Evolutionary conservation across 2,329 filamentous ascomycete genomes (phyloP).

Genomic region (Exophiala aquamarina): DNA sequence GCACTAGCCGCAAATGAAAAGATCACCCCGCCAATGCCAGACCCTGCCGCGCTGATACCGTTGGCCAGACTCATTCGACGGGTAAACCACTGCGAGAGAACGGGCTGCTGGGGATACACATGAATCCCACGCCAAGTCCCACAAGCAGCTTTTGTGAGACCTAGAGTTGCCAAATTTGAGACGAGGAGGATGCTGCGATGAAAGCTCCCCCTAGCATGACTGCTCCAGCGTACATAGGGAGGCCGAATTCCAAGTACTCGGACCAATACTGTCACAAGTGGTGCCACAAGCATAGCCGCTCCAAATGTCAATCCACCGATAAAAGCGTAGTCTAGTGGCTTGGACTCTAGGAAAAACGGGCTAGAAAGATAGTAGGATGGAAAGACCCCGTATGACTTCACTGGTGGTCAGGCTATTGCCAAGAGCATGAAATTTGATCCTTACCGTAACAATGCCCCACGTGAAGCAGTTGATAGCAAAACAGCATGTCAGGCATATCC

Average conservation of each 20-base stretch:
- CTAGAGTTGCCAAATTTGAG: slow-evolving; percentile 25
- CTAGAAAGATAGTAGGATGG: slow-evolving; percentile 40
- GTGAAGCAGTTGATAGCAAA: slow-evolving; percentile 34
- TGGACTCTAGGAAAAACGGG: slow-evolving; percentile 28
- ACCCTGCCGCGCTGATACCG: slow-evolving; percentile 30
- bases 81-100: slow-evolving; percentile 32
- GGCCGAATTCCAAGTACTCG: slow-evolving; percentile 19
- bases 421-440: slow-evolving; percentile 5
- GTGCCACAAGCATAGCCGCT: slow-evolving; percentile 28
- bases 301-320: slow-evolving; percentile 31
- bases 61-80: slow-evolving; percentile 31
- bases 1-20: slow-evolving; percentile 28
- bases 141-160: slow-evolving; percentile 28
- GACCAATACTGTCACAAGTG: slow-evolving; percentile 27
- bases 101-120: slow-evolving; percentile 25
- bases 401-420: not conserved
- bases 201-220: slow-evolving; percentile 22
- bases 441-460: slow-evolving; percentile 32
- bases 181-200: slow-evolving; percentile 29
- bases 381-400: slow-evolving; percentile 43
- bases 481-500: slow-evolving; percentile 28
- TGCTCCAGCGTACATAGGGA: slow-evolving; percentile 22
- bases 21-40: slow-evolving; percentile 30
- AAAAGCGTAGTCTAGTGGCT: slow-evolving; percentile 31
- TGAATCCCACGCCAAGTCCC: slow-evolving; percentile 29